Conservation (phyloP, 768 basidiomycete species). For the Fibroporia radiculosa region DNA sequence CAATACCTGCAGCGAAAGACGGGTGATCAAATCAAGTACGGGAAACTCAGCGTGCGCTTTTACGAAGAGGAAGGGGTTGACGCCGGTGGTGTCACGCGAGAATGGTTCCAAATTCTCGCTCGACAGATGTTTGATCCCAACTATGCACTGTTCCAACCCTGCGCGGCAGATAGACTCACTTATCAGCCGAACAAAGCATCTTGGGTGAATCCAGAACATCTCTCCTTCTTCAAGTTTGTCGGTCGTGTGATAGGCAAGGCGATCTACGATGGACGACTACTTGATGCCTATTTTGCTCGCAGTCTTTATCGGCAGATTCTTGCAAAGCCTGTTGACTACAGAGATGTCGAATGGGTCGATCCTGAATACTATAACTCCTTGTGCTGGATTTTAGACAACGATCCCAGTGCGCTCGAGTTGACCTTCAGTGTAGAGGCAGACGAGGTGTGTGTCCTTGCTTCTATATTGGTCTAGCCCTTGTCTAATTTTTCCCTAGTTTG, state of each 20-base stretch:
- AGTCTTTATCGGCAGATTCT: conserved; percentile 94
- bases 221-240: conserved; percentile 98
- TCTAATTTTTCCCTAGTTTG: conserved; percentile 51
- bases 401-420: conserved; percentile 77
- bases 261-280: conserved; percentile 89
- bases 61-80: conserved; percentile 98
- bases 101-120: conserved; percentile 98
- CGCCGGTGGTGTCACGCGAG: conserved; percentile 94
- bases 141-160: conserved; percentile 97
- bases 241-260: conserved; percentile 97
- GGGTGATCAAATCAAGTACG: conserved; percentile 96
- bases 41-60: conserved; percentile 94
- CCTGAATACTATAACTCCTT: conserved; percentile 98
- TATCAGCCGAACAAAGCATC: conserved; percentile 96
- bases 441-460: conserved; percentile 48
- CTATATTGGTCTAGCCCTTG: background rate
- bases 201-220: conserved; percentile 90
- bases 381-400: conserved; percentile 97
- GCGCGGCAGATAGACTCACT: conserved; percentile 88
- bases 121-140: conserved; percentile 99
- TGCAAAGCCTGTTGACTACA: conserved; percentile 90
- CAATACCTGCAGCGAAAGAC: conserved; percentile 81
- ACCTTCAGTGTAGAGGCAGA: conserved; percentile 96
- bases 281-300: conserved; percentile 97
- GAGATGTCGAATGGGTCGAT: conserved; percentile 96